A percentile compares a stretch with the other conserved stretches of the same genome.
phyloP scores from a whole-genome alignment of 23 red algal genomes.

The Gracilaria caudata region DNA sequence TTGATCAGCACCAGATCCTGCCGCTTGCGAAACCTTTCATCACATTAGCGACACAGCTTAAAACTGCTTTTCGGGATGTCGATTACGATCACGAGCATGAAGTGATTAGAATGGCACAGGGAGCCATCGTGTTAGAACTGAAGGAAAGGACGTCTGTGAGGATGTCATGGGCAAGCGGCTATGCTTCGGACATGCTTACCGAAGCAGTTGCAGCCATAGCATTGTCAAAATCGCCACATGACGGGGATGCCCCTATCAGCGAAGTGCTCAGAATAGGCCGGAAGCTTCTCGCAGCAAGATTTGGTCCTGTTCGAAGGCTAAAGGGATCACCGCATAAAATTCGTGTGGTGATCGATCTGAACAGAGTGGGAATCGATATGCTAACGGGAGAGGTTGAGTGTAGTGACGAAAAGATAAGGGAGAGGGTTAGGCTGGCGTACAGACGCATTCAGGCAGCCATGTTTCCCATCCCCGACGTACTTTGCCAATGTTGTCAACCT shows the following conservation, averaged over 20 bases:
- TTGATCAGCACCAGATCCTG: slow-evolving; percentile 83
- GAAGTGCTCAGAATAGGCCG: slow-evolving; percentile 71
- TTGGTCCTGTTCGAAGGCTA: slow-evolving; percentile 66
- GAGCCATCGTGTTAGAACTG: slow-evolving; percentile 32
- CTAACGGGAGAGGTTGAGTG: slow-evolving; percentile 85
- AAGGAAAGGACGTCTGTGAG: slow-evolving; percentile 55
- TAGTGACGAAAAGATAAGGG: slow-evolving; percentile 58
- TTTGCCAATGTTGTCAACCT: slow-evolving; percentile 82
- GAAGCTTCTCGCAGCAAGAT: slow-evolving; percentile 83
- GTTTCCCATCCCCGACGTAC: slow-evolving; percentile 94
- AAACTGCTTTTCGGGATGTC: slow-evolving; percentile 68
- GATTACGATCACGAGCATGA: slow-evolving; percentile 44
- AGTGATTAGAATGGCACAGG: slow-evolving; percentile 55
- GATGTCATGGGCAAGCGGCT: slow-evolving; percentile 72
- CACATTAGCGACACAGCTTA: slow-evolving; percentile 78
- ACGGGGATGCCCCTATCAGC: slow-evolving; percentile 29
- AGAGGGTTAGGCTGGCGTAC: slow-evolving; percentile 83
- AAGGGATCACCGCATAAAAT: slow-evolving; percentile 53
- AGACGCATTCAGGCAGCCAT: slow-evolving; percentile 87
- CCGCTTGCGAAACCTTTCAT: slow-evolving; percentile 69
- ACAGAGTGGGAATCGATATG: slow-evolving; percentile 80
- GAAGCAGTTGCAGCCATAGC: slow-evolving; percentile 67
- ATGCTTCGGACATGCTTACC: slow-evolving; percentile 73
- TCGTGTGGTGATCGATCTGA: slow-evolving; percentile 75
- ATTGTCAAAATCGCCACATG: slow-evolving; percentile 63